Evolutionary conservation across 2,329 filamentous ascomycete genomes (phyloP).

Genomic region (Penicillium rolfsii): DNA sequence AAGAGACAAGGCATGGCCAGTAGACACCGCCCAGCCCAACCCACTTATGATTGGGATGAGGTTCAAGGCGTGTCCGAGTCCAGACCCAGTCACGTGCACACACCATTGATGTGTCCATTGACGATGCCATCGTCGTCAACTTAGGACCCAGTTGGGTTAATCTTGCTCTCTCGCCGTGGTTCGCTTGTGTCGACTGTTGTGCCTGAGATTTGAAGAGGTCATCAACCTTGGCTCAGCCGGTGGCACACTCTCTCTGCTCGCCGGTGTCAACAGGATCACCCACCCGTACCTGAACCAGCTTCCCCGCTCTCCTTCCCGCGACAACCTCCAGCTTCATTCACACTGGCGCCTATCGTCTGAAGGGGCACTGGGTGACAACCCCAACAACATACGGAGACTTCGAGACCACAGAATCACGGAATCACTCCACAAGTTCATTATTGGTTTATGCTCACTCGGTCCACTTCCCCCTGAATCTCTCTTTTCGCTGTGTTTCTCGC

Average conservation of each 20-base stretch:
- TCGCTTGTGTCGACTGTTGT: background rate
- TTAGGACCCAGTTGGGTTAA: background rate
- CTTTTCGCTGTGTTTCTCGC: conserved; percentile 3
- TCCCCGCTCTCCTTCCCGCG: conserved; percentile 25
- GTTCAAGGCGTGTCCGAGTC: conserved; percentile 12
- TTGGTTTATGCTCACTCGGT: conserved; percentile 13
- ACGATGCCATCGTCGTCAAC: conserved; percentile 14
- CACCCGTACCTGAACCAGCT: conserved; percentile 15
- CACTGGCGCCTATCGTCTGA: conserved; percentile 17
- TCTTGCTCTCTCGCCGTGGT: background rate
- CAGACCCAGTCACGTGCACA: conserved; percentile 29
- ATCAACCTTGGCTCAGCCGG: background rate
- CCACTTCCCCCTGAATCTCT: conserved; percentile 5
- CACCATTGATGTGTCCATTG: conserved; percentile 14
- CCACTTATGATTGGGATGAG: background rate
- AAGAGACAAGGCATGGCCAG: background rate
- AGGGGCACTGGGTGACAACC: background rate
- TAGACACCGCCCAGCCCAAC: background rate
- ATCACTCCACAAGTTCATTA: background rate
- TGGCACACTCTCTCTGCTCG: background rate
- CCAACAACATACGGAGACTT: background rate
- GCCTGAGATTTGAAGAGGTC: background rate
- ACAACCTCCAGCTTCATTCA: conserved; percentile 14
- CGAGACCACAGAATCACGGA: background rate
- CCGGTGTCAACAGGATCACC: background rate